A percentile compares a stretch with the other conserved stretches of the same genome.
Evolutionary conservation across 139 green algal species (phyloP).

Genomic region (Chlamydomonas applanata): DNA sequence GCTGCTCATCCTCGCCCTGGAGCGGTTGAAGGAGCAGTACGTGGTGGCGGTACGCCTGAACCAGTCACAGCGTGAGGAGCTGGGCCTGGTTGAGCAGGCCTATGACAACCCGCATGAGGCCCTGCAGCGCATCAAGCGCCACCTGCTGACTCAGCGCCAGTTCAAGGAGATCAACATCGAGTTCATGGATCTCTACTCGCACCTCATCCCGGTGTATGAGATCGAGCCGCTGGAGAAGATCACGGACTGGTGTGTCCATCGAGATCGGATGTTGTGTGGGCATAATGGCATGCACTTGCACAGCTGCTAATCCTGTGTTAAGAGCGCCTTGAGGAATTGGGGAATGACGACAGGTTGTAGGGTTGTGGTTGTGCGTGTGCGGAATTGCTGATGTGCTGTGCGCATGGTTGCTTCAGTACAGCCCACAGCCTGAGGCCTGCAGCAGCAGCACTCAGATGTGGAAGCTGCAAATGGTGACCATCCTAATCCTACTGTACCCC

Average conservation of each 20-base stretch:
- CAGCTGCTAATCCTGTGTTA: too few species aligned
- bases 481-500: too few species aligned
- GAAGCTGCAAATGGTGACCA: too few species aligned
- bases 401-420: too few species aligned
- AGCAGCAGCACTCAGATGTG: too few species aligned
- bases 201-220: constrained; percentile 98
- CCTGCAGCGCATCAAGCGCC: constrained; percentile 97
- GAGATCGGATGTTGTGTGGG: too few species aligned
- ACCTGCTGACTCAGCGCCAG: constrained; percentile 94
- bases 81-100: constrained; percentile 98
- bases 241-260: constrained; percentile 65
- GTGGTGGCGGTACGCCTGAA: constrained; percentile 93
- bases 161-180: constrained; percentile 99
- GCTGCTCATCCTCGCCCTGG: constrained; percentile 97
- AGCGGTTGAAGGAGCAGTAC: constrained; percentile 99
- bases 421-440: too few species aligned
- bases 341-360: too few species aligned
- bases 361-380: too few species aligned
- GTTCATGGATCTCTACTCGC: constrained; percentile 98
- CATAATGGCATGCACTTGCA: too few species aligned
- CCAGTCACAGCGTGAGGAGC: constrained; percentile 95
- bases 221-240: constrained; percentile 99
- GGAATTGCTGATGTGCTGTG: too few species aligned
- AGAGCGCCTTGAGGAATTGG: too few species aligned
- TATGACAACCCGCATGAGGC: constrained; percentile 99